Evolutionary conservation across 176 grass and related monocot species (phyloP).

Genomic region (Eragrostis nindensis): DNA sequence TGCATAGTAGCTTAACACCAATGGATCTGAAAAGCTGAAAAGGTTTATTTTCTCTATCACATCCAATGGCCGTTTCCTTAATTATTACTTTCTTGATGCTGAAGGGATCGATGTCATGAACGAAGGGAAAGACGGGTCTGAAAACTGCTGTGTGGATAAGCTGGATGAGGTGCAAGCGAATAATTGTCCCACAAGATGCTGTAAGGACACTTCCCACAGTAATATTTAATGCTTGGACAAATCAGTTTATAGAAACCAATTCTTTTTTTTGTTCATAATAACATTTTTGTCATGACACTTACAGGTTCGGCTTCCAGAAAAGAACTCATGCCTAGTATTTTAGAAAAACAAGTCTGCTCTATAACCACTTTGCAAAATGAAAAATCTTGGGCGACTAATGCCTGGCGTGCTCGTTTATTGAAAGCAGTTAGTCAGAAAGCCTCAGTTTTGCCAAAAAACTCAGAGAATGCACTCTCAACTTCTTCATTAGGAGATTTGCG

Average conservation of each 20-base stretch:
- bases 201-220: constrained; percentile 38
- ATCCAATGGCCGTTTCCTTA: background rate
- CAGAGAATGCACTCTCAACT: constrained; percentile 32
- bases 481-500: constrained; percentile 21
- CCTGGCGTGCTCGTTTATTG: constrained; percentile 55
- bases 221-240: constrained; percentile 34
- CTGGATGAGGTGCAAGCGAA: constrained; percentile 37
- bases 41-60: constrained; percentile 12
- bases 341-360: constrained; percentile 41
- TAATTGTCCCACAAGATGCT: constrained; percentile 39
- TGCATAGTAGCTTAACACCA: too few relatives aligned
- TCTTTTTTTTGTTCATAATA: background rate
- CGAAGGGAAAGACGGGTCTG: constrained; percentile 40
- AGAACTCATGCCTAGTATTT: constrained; percentile 38
- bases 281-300: constrained; percentile 19
- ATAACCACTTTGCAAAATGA: constrained; percentile 35
- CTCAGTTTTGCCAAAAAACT: constrained; percentile 33
- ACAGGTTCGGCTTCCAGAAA: constrained; percentile 47
- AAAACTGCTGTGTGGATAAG: constrained; percentile 42
- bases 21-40: background rate
- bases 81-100: constrained; percentile 38
- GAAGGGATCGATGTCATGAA: constrained; percentile 60
- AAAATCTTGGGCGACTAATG: constrained; percentile 47
- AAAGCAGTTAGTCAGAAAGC: constrained; percentile 44
- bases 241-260: background rate